Evolutionary conservation across 331 rosid genomes (phyloP).

Genomic region (Telfairia occidentalis): DNA sequence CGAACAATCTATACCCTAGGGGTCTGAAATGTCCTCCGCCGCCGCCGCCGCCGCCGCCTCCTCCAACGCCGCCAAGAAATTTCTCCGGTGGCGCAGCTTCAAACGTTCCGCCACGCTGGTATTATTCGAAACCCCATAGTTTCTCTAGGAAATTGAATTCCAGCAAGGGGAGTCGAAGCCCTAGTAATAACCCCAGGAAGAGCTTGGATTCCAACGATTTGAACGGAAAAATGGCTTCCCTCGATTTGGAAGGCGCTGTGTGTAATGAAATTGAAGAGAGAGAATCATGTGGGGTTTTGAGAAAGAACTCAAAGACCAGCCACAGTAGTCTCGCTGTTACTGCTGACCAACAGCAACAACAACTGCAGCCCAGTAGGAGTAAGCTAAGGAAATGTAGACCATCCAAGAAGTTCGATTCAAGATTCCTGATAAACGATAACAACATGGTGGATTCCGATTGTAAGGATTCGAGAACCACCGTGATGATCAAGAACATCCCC

Average conservation of each 20-base stretch:
- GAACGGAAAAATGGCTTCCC: slow-evolving; percentile 20
- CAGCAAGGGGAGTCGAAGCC: slow-evolving; percentile 16
- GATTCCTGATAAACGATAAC: slow-evolving; percentile 52
- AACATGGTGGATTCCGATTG: slow-evolving; percentile 28
- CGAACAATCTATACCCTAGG: slow-evolving; percentile 10
- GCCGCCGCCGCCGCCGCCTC: slow-evolving; percentile 8
- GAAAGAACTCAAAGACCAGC: slow-evolving; percentile 16
- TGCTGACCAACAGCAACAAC: slow-evolving; percentile 5
- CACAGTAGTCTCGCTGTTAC: not conserved
- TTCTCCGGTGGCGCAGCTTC: slow-evolving; percentile 16
- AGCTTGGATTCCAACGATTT: slow-evolving; percentile 1
- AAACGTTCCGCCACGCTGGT: slow-evolving; percentile 2
- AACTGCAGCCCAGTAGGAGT: slow-evolving; percentile 17
- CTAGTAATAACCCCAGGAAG: not conserved
- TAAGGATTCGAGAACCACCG: slow-evolving; percentile 61
- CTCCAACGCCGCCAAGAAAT: slow-evolving; percentile 5
- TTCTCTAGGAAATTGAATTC: slow-evolving; percentile 2
- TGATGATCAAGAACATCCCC: slow-evolving; percentile 89
- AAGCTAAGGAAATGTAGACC: slow-evolving; percentile 45
- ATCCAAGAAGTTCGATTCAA: slow-evolving; percentile 37
- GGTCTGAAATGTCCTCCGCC: slow-evolving; percentile 4
- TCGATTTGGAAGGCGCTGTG: slow-evolving; percentile 19
- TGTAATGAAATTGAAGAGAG: slow-evolving; percentile 16
- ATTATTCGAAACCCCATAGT: slow-evolving; percentile 17
- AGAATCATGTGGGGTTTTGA: not conserved